Percentiles rank a stretch among this genome's conserved stretches.
phyloP scores from a whole-genome alignment of 257 asterid species.

The Phtheirospermum japonicum region DNA sequence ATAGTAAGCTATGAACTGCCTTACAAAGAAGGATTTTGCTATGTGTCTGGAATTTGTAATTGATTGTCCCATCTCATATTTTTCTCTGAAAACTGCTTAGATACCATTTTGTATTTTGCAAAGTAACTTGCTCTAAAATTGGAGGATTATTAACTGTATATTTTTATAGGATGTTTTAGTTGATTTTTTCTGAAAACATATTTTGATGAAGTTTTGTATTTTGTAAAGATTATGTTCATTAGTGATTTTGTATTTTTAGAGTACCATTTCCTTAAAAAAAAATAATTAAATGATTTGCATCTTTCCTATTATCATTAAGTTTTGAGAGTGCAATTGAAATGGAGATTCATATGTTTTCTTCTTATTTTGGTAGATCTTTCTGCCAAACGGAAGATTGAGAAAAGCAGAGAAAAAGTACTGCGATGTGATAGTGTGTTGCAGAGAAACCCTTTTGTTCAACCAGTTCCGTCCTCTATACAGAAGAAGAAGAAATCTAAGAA shows the following conservation, averaged over 20 bases:
- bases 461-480: constrained; percentile 68
- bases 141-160: not conserved
- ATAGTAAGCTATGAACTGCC: too few relatives aligned
- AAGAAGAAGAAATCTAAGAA: constrained; percentile 64
- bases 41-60: too few relatives aligned
- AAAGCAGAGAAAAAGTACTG: constrained; percentile 68
- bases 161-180: not conserved
- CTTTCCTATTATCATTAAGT: too few relatives aligned
- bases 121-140: not conserved
- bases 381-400: constrained; percentile 80
- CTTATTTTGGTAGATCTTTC: constrained; percentile 61
- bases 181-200: too few relatives aligned
- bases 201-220: too few relatives aligned
- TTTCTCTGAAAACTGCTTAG: too few relatives aligned
- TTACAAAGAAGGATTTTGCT: too few relatives aligned
- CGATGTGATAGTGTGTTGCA: constrained; percentile 73
- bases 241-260: not conserved
- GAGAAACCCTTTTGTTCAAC: constrained; percentile 68
- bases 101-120: too few relatives aligned
- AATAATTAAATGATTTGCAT: not conserved
- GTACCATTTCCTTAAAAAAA: not conserved
- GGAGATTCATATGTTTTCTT: not conserved
- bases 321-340: constrained; percentile 13
- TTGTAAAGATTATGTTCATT: not conserved
- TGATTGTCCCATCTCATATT: too few relatives aligned